Percentiles rank a stretch among this genome's conserved stretches.
phyloP scores from a whole-genome alignment of 2,329 filamentous ascomycete genomes.

The Colletotrichum spaethianum region DNA sequence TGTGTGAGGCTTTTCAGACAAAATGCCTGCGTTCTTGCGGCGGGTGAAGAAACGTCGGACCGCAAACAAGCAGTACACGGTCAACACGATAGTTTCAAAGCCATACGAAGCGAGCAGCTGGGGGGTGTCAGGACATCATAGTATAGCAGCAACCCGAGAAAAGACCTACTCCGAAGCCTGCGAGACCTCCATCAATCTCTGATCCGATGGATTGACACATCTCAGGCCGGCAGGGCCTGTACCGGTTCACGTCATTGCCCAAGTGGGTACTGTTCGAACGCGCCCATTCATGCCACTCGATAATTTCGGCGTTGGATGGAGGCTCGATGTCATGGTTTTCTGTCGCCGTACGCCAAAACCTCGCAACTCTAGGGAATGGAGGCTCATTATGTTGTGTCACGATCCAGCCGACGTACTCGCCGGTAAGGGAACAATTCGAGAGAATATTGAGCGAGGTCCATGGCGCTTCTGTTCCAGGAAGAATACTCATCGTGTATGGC shows the following conservation, averaged over 20 bases:
- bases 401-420: constrained; percentile 34
- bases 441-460: constrained; percentile 23
- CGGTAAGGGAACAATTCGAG: constrained; percentile 24
- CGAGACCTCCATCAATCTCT: constrained; percentile 24
- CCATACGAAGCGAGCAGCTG: constrained; percentile 23
- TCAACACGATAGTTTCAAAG: constrained; percentile 15
- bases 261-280: constrained; percentile 14
- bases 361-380: constrained; percentile 14
- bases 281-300: constrained; percentile 38
- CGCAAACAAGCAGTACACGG: constrained; percentile 26
- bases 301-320: not conserved
- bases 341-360: constrained; percentile 29
- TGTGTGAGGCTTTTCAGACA: not conserved
- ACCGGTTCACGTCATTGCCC: not conserved
- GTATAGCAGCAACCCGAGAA: no score
- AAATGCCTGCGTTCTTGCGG: not conserved
- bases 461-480: constrained; percentile 7
- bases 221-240: not conserved
- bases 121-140: not conserved
- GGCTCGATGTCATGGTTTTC: not conserved
- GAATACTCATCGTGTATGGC: not conserved
- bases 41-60: not conserved
- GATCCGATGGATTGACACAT: constrained; percentile 27
- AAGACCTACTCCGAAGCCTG: constrained; percentile 12
- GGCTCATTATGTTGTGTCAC: constrained; percentile 19